Conservation (phyloP, 805 yeast species). For the Allodekkera sacchari region DNA sequence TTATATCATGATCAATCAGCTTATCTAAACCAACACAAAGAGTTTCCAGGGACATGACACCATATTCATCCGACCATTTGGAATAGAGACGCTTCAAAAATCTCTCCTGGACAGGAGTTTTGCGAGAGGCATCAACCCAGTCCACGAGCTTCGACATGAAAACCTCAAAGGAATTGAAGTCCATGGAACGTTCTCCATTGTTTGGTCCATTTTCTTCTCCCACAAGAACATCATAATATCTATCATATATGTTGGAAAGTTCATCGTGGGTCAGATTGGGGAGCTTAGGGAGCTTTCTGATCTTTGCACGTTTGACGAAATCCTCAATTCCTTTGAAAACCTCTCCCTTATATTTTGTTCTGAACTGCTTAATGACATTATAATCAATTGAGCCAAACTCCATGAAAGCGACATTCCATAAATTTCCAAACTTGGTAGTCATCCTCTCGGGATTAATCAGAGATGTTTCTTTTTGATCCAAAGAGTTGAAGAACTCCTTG, state of each 20-base stretch:
- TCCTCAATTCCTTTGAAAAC: constrained; percentile 81
- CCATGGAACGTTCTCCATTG: constrained; percentile 62
- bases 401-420: constrained; percentile 84
- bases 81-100: constrained; percentile 58
- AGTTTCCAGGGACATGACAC: constrained; percentile 57
- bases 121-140: constrained; percentile 45
- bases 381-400: constrained; percentile 82
- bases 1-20: constrained; percentile 61
- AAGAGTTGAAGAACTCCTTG: constrained; percentile 68
- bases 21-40: constrained; percentile 67
- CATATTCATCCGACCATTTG: constrained; percentile 59
- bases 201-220: constrained; percentile 57
- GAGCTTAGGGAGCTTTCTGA: constrained; percentile 76
- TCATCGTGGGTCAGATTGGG: constrained; percentile 49
- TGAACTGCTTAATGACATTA: constrained; percentile 56
- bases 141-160: constrained; percentile 77
- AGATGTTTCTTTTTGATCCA: constrained; percentile 74
- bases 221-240: constrained; percentile 67
- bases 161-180: constrained; percentile 56
- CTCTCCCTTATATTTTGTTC: constrained; percentile 63
- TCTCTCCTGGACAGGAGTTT: constrained; percentile 28
- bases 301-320: constrained; percentile 86
- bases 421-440: constrained; percentile 80
- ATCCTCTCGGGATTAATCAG: constrained; percentile 53
- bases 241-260: constrained; percentile 69